Evolutionary conservation across 2,329 filamentous ascomycete genomes (phyloP).

Genomic region (Colletotrichum coccodes): DNA sequence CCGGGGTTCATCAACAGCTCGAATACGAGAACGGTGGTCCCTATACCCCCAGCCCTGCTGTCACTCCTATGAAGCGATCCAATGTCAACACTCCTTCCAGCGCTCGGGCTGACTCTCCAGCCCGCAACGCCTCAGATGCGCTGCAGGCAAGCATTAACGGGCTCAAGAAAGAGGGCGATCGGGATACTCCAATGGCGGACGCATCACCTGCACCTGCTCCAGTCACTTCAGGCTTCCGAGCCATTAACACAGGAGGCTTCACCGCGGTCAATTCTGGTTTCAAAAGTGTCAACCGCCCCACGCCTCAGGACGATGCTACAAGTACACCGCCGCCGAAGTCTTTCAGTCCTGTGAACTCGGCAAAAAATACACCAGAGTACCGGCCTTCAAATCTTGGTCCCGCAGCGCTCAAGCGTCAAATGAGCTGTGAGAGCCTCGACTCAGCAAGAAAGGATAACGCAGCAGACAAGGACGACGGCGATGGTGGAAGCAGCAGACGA

Average conservation of each 20-base stretch:
- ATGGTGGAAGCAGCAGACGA: constrained; percentile 74
- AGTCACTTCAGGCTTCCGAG: constrained; percentile 66
- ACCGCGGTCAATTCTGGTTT: constrained; percentile 80
- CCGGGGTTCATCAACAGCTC: constrained; percentile 94
- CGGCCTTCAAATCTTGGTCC: constrained; percentile 64
- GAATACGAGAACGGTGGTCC: constrained; percentile 94
- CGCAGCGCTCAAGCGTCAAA: constrained; percentile 79
- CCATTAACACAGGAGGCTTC: constrained; percentile 71
- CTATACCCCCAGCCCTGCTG: constrained; percentile 79
- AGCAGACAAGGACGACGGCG: constrained; percentile 66
- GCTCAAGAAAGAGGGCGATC: constrained; percentile 56
- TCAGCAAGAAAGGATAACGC: constrained; percentile 58
- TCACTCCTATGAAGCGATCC: constrained; percentile 76
- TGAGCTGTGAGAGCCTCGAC: constrained; percentile 69
- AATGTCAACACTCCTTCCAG: constrained; percentile 68
- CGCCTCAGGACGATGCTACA: constrained; percentile 57
- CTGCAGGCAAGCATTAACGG: constrained; percentile 60
- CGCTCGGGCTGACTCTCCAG: constrained; percentile 73
- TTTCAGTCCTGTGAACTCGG: constrained; percentile 69
- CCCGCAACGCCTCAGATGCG: constrained; percentile 64
- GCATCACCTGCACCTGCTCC: constrained; percentile 50
- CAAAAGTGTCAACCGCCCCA: constrained; percentile 71
- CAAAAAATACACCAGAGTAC: constrained; percentile 73
- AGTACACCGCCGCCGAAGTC: constrained; percentile 69
- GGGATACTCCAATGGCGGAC: constrained; percentile 60